phyloP scores from a whole-genome alignment of 2,329 filamentous ascomycete genomes.

The Epichloe scottii region DNA sequence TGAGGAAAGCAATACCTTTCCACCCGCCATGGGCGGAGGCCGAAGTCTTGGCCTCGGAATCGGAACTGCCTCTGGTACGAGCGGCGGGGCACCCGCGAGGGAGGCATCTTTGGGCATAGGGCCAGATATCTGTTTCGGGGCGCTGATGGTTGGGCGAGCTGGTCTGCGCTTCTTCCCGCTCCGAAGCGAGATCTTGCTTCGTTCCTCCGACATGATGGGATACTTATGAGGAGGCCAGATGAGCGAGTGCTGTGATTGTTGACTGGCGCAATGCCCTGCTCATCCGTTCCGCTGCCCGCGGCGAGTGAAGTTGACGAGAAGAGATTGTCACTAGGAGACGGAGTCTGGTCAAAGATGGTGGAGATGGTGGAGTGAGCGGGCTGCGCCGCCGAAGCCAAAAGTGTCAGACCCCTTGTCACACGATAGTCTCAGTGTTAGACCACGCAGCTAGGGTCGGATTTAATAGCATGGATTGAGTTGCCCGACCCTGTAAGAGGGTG shows the following conservation, averaged over 20 bases:
- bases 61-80: conserved; percentile 16
- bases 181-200: conserved; percentile 49
- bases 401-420: too few species aligned
- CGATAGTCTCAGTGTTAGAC: too few species aligned
- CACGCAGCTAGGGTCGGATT: too few species aligned
- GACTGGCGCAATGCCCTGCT: neutral
- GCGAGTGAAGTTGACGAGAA: neutral
- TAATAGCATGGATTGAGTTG: too few species aligned
- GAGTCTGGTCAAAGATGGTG: neutral
- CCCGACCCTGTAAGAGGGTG: too few species aligned
- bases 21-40: conserved; percentile 38
- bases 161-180: conserved; percentile 40
- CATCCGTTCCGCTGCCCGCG: neutral
- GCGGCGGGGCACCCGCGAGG: conserved; percentile 13
- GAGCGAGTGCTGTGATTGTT: neutral
- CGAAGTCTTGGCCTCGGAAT: conserved; percentile 29
- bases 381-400: neutral
- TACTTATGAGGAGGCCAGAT: neutral
- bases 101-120: conserved; percentile 42
- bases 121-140: conserved; percentile 49
- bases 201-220: conserved; percentile 46
- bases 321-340: neutral
- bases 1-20: conserved; percentile 32
- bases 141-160: conserved; percentile 45
- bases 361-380: neutral